Evolutionary conservation across 257 asterid species (phyloP).

Genomic region (Pogostemon cablin): DNA sequence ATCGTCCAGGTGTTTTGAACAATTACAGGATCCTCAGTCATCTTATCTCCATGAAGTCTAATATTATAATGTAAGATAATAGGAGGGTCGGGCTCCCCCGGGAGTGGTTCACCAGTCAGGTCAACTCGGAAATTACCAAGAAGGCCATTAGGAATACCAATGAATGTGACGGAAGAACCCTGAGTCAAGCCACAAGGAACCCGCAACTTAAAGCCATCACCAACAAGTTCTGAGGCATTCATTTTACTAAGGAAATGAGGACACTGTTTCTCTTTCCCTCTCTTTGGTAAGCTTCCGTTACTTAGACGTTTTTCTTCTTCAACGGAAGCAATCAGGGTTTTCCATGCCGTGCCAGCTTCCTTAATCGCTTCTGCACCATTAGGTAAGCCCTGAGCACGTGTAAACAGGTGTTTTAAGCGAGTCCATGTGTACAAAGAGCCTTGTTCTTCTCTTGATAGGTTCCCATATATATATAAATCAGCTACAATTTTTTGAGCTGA

Average conservation of each 20-base stretch:
- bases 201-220: slow-evolving; percentile 59
- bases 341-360: slow-evolving; percentile 87
- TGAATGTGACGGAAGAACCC: slow-evolving; percentile 93
- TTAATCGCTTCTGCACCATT: slow-evolving; percentile 82
- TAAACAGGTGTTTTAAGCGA: slow-evolving; percentile 57
- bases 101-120: slow-evolving; percentile 90
- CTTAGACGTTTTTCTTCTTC: slow-evolving; percentile 64
- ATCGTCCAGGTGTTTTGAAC: slow-evolving; percentile 98
- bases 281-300: slow-evolving; percentile 62
- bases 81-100: slow-evolving; percentile 99
- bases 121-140: slow-evolving; percentile 87
- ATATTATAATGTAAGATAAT: slow-evolving; percentile 89
- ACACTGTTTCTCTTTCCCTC: slow-evolving; percentile 92
- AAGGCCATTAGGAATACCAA: slow-evolving; percentile 92
- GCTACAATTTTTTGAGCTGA: slow-evolving; percentile 53
- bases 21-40: slow-evolving; percentile 92
- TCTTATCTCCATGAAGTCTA: slow-evolving; percentile 85
- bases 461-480: slow-evolving; percentile 54
- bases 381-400: slow-evolving; percentile 72
- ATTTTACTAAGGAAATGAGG: slow-evolving; percentile 89
- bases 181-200: slow-evolving; percentile 97
- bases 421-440: slow-evolving; percentile 74
- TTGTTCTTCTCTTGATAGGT: slow-evolving; percentile 60
- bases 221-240: slow-evolving; percentile 71
- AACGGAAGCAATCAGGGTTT: slow-evolving; percentile 66